Evolutionary conservation across 179 eudicot genomes (phyloP), one percentile per base, ranked within the genome.

Genomic region (Spergularia azorica): DNA sequence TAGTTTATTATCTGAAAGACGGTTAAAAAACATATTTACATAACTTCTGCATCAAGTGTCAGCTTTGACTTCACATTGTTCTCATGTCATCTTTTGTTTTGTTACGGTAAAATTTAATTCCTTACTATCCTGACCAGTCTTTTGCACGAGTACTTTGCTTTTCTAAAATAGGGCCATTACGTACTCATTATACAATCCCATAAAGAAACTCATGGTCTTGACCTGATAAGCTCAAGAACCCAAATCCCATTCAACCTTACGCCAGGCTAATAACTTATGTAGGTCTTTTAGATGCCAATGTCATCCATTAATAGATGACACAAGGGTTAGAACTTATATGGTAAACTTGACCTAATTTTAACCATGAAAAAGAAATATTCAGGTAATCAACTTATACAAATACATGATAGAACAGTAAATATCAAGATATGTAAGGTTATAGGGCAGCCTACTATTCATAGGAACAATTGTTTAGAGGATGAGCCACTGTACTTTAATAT

Each of bases 71-170:
- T 71, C 32, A 59, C 14, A 50, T 62, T 20, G 58, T n/a, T 60
- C 76, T 65, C 39, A 71, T 65, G 55, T 72, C 73, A 66, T 71
- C 69, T 51, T 72, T 61, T 59, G 68, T 76, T 76, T 76, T 17
- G 61, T 76, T 71, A 18, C 63, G 10, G 7, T 54, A 16, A 6
- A 51, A 41, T 14, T 79, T 55, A 21, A 14, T 69, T 58, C 6
- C n/a, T 43, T 14, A 56, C 50, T 9, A 61, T 6, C 36, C 36
- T 20, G 10, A 51, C 11, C 20, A 48, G 26, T 26, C 36, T 50
- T 67, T 64, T 46, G 18, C 50, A 64, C 4, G 39, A 62, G 39
- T 20, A 9, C 48, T 16, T 66, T 16, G 70, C 5, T 43, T 66
- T 66, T 10, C 21, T 65, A 14, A 5, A 20, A 12, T 66, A 66